Evolutionary conservation across 2,329 filamentous ascomycete species (phyloP).

Genomic region (Colletotrichum endophyticum): DNA sequence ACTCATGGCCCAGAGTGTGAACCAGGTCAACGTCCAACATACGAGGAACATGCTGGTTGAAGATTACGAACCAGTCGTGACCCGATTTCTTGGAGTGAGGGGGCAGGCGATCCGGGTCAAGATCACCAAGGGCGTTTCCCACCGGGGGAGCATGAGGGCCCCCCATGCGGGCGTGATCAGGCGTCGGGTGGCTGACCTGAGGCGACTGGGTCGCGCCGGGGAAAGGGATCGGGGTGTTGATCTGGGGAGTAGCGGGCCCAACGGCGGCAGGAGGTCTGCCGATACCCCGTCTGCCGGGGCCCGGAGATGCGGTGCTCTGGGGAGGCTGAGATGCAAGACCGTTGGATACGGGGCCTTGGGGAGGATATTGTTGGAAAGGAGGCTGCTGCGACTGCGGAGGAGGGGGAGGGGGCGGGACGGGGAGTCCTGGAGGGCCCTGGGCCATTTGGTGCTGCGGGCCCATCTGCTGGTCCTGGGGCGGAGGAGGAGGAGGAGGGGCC

Average conservation of each 20-base stretch:
- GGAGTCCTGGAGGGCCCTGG: constrained; percentile 74
- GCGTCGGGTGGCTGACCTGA: constrained; percentile 84
- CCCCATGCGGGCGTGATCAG: constrained; percentile 64
- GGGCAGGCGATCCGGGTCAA: constrained; percentile 85
- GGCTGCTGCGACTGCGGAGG: constrained; percentile 68
- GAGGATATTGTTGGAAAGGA: constrained; percentile 74
- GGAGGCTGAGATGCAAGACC: constrained; percentile 85
- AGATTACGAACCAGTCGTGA: constrained; percentile 94
- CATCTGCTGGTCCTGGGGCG: constrained; percentile 67
- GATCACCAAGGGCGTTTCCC: constrained; percentile 76
- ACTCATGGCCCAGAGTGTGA: constrained; percentile 91
- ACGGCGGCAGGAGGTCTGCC: constrained; percentile 66
- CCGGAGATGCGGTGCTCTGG: constrained; percentile 84
- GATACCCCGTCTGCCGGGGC: constrained; percentile 76
- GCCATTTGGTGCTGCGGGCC: constrained; percentile 63
- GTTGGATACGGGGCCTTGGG: constrained; percentile 60
- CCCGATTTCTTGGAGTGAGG: constrained; percentile 88
- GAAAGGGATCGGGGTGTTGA: constrained; percentile 87
- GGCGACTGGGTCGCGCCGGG: constrained; percentile 83
- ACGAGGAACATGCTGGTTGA: constrained; percentile 90
- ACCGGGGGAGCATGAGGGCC: constrained; percentile 46
- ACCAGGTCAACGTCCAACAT: constrained; percentile 92
- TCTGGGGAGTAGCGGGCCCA: constrained; percentile 87
- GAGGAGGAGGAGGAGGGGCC: constrained; percentile 72
- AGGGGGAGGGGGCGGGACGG: constrained; percentile 62